Base-by-base conservation (phyloP, 2,329 filamentous ascomycete species). In the Neocatenulostroma microsporum region DNA sequence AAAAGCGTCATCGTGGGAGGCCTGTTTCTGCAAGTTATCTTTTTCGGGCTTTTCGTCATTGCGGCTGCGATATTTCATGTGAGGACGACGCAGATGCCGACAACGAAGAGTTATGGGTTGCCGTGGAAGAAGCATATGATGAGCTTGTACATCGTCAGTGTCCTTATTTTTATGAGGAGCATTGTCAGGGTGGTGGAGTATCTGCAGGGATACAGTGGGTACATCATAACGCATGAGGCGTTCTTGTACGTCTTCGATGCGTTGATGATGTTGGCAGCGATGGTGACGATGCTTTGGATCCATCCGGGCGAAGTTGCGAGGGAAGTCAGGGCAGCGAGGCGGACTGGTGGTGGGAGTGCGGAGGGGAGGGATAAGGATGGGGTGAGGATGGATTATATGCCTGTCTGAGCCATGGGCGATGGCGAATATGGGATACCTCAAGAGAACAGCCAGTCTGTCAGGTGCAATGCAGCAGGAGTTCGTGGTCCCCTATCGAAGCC, bases 111-210 rank as follows among this genome's bases (percentile, higher is more conserved):
- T 24, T 10, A 27, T 13, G 27, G 38, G 11, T 33, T 60, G 20
- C 55, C 58, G 0, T 41, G 58, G 64, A 48, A 50, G 41, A 57
- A 56, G 33, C 58, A 63, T 36, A 52, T 74, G 42, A 36, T 50
- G 7, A 54, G 57, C 0, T 57, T 75, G 9, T 73, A 73, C 45
- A 30, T 47, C 2, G 56, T 61, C 20, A 66, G 61, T 39, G 41
- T 51, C 0, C 50, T 73, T 13, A 73, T 75, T 47, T 52, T 74
- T 40, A 35, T 72, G 5, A 61, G 72, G 23, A 66, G 56, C 5
- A 40, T 72, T 2, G 71, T 72, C 36, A 61, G 72, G 21, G 57
- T 73, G 8, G 50, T 64, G 5, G 71, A 74, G 54, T 76, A 69
- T 40, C 43, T 56, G 0, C 51, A 63, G 45, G 69, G 70, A 2